Percentiles rank a stretch among this genome's conserved stretches.
Evolutionary conservation across 2,329 filamentous ascomycete genomes (phyloP).

Genomic region (Ophiostoma piceae): DNA sequence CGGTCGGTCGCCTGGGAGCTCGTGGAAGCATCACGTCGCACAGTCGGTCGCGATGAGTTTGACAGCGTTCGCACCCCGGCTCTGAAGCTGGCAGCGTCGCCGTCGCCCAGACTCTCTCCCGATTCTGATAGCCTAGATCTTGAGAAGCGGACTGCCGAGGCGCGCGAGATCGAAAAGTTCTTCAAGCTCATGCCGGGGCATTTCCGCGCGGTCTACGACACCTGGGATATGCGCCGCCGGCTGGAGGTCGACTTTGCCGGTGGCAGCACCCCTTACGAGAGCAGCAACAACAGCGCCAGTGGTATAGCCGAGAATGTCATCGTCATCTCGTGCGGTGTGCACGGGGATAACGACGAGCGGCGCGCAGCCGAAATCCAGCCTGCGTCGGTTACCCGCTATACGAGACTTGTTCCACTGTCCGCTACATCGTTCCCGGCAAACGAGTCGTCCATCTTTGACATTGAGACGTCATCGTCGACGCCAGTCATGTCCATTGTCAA

Average conservation of each 20-base stretch:
- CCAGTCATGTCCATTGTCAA: conserved; percentile 7
- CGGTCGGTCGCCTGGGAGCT: conserved; percentile 76
- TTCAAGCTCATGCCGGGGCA: conserved; percentile 67
- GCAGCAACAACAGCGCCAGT: conserved; percentile 50
- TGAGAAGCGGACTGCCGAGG: conserved; percentile 69
- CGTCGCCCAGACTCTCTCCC: conserved; percentile 64
- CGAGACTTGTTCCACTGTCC: conserved; percentile 22
- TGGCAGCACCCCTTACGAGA: conserved; percentile 41
- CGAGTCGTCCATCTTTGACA: not conserved
- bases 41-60: conserved; percentile 66
- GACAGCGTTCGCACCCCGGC: conserved; percentile 52
- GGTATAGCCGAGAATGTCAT: conserved; percentile 70
- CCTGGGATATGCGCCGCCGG: conserved; percentile 87
- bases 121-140: conserved; percentile 64
- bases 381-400: conserved; percentile 43
- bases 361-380: conserved; percentile 42
- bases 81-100: conserved; percentile 67
- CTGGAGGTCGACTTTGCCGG: conserved; percentile 85
- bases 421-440: not conserved
- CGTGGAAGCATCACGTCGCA: conserved; percentile 69
- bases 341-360: conserved; percentile 31
- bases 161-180: conserved; percentile 74
- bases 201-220: conserved; percentile 70
- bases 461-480: conserved; percentile 26
- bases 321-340: conserved; percentile 61